Base-by-base conservation (phyloP, 352 stramenopile genomes). In the Pythium rhizo-oryzae region DNA sequence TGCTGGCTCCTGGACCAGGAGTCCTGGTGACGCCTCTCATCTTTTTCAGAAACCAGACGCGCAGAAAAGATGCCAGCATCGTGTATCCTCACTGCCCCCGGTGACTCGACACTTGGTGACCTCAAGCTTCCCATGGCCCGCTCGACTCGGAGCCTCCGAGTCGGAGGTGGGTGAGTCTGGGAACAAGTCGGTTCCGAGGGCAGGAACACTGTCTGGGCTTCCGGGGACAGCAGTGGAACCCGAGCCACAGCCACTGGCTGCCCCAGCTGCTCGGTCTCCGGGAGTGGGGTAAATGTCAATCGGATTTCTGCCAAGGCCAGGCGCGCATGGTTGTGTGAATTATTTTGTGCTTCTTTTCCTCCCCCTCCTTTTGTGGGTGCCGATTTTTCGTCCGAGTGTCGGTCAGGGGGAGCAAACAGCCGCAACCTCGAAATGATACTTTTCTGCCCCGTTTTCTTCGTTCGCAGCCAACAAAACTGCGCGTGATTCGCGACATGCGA, bases 31-130 rank as follows among this genome's bases (percentile, higher is more conserved):
- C 65, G 65, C 61, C 46, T 54, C 52, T 49, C 19, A 62, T 69
- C 51, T 62, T 69, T 70, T 62, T 65, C 65, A 71, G 65, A 65
- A 71, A 71, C 65, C 65, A 71, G 65, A 71, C 56, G 65, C 8
- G 65, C 37, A 71, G 50, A 65, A 41, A 71, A 33, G 25, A 44
- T 19, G n/a, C 49, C 28, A 52, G n/a, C 15, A 50, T 18, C 18
- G 44, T 25, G 44, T 28, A 28, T 18, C 8, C 44, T 47, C 18
- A 47, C 12, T 8, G 2, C 13, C 21, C n/a, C 16, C 28, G 23
- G 4, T 33, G 12, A 23, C 6, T 28, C 16, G 52, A 28, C 23
- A 39, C 21, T 33, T 47, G 41, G 41, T n/a, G 41, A 47, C 41
- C 41, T 19, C 11, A 47, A 47, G 15, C 4, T 41, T 41, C 8